Conservation (phyloP, 2,329 filamentous ascomycete species). For the Aspergillus niger region DNA sequence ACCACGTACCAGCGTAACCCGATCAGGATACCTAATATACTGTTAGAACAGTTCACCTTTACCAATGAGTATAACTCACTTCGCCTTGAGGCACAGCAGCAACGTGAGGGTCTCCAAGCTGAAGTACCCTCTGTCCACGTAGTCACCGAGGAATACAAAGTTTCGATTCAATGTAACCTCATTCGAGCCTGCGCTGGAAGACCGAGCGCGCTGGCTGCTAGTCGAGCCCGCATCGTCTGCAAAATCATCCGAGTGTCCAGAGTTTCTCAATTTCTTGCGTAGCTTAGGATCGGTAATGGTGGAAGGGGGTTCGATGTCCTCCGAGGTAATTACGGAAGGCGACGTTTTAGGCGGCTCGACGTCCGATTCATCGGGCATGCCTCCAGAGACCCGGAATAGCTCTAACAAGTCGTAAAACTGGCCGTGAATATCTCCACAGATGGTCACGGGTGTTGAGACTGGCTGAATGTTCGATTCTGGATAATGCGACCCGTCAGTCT, state of each 20-base stretch:
- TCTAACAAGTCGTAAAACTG: slow-evolving; percentile 98
- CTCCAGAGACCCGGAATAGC: slow-evolving; percentile 92
- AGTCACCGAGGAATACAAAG: slow-evolving; percentile 73
- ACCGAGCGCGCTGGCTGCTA: slow-evolving; percentile 27
- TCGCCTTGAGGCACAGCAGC: slow-evolving; percentile 71
- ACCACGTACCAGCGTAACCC: slow-evolving; percentile 71
- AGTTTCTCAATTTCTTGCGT: slow-evolving; percentile 75
- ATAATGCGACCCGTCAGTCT: slow-evolving; percentile 16
- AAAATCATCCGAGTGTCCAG: slow-evolving; percentile 33
- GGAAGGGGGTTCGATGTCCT: slow-evolving; percentile 87
- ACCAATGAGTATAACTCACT: slow-evolving; percentile 34
- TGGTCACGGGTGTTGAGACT: slow-evolving; percentile 92
- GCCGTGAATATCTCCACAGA: slow-evolving; percentile 97
- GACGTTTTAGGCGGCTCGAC: slow-evolving; percentile 68
- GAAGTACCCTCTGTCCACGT: slow-evolving; percentile 74
- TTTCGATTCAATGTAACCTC: slow-evolving; percentile 61
- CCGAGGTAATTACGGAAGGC: slow-evolving; percentile 78
- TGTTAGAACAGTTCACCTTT: neutral
- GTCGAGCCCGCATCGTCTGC: slow-evolving; percentile 20
- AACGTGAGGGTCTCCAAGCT: slow-evolving; percentile 73
- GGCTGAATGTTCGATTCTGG: slow-evolving; percentile 97
- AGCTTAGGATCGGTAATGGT: slow-evolving; percentile 86
- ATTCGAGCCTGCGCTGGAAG: slow-evolving; percentile 32
- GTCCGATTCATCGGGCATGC: slow-evolving; percentile 85
- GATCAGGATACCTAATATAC: slow-evolving; percentile 63